Percentiles rank a stretch among this genome's conserved stretches.
Conservation (phyloP, 2,329 filamentous ascomycete species). For the Cytospora chrysosperma region DNA sequence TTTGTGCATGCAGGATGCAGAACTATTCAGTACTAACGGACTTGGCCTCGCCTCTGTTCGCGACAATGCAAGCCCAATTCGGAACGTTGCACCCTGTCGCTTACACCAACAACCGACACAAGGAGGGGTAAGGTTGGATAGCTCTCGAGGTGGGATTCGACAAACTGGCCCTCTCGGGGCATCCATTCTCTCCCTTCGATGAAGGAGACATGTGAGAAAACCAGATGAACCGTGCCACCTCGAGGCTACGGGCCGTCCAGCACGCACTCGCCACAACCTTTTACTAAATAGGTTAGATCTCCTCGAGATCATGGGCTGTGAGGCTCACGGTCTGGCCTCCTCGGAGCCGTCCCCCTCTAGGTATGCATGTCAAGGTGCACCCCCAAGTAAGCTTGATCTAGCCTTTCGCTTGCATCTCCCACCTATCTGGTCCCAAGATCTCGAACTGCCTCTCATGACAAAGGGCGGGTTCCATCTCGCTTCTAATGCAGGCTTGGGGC, state of each 20-base stretch:
- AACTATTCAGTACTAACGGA: slow-evolving; percentile 2
- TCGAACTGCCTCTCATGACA: not conserved
- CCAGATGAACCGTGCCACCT: not conserved
- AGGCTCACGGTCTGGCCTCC: not conserved
- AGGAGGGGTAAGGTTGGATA: not conserved
- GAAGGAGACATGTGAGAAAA: not conserved
- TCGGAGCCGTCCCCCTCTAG: not conserved
- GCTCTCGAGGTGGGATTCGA: not conserved
- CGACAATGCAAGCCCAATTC: slow-evolving; percentile 1
- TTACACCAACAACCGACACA: not conserved
- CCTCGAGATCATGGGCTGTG: not conserved
- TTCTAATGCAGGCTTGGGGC: slow-evolving; percentile 4
- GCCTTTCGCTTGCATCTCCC: slow-evolving; percentile 10
- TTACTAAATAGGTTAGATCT: not conserved
- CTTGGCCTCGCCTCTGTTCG: slow-evolving; percentile 17
- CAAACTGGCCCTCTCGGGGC: not conserved
- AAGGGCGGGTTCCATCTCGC: slow-evolving; percentile 3
- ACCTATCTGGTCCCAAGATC: slow-evolving; percentile 5
- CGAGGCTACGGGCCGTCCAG: not conserved
- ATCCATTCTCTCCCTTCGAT: not conserved
- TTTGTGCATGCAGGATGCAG: slow-evolving; percentile 14
- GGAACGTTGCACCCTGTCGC: slow-evolving; percentile 6
- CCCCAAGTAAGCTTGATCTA: slow-evolving; percentile 6
- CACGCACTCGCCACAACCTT: not conserved
- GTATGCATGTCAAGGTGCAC: not conserved